Conservation (phyloP, 129 eudicot genomes). For the sunflower (Helianthus annuus) region DNA sequence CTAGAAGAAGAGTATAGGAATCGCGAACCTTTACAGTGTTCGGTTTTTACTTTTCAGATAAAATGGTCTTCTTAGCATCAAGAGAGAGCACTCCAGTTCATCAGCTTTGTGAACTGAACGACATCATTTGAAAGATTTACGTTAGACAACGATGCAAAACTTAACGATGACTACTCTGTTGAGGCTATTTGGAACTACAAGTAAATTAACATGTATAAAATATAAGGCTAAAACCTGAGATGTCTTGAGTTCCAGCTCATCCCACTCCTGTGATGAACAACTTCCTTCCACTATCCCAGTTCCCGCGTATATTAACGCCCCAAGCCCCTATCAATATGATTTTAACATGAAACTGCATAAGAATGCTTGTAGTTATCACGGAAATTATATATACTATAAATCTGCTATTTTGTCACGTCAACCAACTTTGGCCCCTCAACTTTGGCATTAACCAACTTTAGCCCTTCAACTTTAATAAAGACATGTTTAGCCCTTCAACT, state of each 20-base stretch:
- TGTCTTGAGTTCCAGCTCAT: slow-evolving; percentile 88
- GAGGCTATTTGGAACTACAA: background rate
- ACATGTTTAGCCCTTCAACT: too few relatives aligned
- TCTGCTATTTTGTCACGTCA: too few relatives aligned
- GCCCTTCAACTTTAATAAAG: too few relatives aligned
- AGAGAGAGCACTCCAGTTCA: slow-evolving; percentile 59
- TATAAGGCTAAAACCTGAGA: slow-evolving; percentile 66
- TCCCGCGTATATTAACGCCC: slow-evolving; percentile 93
- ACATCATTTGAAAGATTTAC: slow-evolving; percentile 1
- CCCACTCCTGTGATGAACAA: slow-evolving; percentile 80
- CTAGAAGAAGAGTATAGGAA: background rate
- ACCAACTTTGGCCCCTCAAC: too few relatives aligned
- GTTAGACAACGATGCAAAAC: background rate
- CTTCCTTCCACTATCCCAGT: slow-evolving; percentile 97
- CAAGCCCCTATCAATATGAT: slow-evolving; percentile 53
- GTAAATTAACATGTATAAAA: background rate
- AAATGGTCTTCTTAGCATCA: slow-evolving; percentile 41
- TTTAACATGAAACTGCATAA: slow-evolving; percentile 14
- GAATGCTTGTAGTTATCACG: background rate
- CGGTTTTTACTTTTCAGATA: slow-evolving; percentile 22
- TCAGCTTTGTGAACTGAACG: slow-evolving; percentile 73
- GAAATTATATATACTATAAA: too few relatives aligned
- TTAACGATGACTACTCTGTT: background rate
- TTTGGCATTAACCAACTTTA: too few relatives aligned
- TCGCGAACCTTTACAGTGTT: slow-evolving; percentile 40